Conservation (phyloP, 805 yeast genomes). For the Wickerhamiella sergipiensis region DNA sequence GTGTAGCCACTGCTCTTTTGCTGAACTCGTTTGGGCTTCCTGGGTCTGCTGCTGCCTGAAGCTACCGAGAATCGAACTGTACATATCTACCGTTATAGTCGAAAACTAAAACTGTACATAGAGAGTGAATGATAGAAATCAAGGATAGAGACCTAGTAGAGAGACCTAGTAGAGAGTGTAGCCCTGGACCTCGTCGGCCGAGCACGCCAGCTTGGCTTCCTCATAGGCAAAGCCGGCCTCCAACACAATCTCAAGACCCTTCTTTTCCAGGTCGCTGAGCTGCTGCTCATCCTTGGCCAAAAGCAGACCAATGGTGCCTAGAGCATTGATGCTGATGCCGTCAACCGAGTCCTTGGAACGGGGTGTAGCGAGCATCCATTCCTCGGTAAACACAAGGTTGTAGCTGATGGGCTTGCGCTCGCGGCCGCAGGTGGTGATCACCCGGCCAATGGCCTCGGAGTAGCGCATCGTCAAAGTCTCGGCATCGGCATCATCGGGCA, state of each 20-base stretch:
- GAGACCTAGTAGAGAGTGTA: slow-evolving; percentile 13
- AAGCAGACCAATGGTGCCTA: slow-evolving; percentile 68
- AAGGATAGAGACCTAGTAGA: slow-evolving; percentile 6
- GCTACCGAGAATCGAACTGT: background rate
- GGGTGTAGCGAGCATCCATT: slow-evolving; percentile 82
- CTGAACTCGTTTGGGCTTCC: slow-evolving; percentile 19
- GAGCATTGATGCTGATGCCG: slow-evolving; percentile 56
- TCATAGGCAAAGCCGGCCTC: slow-evolving; percentile 17
- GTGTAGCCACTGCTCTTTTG: slow-evolving; percentile 73
- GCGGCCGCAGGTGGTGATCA: slow-evolving; percentile 40
- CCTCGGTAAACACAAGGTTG: slow-evolving; percentile 67
- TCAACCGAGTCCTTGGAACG: slow-evolving; percentile 39
- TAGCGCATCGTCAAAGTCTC: slow-evolving; percentile 44
- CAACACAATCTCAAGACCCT: slow-evolving; percentile 9
- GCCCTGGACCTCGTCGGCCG: slow-evolving; percentile 11
- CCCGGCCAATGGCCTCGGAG: slow-evolving; percentile 50
- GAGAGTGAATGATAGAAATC: no score
- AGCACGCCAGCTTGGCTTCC: slow-evolving; percentile 10
- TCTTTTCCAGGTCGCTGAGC: slow-evolving; percentile 9
- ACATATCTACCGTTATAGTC: no score
- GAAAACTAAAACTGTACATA: no score
- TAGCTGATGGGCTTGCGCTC: slow-evolving; percentile 39
- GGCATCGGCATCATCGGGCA: slow-evolving; percentile 31
- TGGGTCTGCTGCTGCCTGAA: background rate
- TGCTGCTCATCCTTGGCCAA: slow-evolving; percentile 55